phyloP scores from a whole-genome alignment of 805 yeast genomes.

The Zygosaccharomyces gambellarensis region DNA sequence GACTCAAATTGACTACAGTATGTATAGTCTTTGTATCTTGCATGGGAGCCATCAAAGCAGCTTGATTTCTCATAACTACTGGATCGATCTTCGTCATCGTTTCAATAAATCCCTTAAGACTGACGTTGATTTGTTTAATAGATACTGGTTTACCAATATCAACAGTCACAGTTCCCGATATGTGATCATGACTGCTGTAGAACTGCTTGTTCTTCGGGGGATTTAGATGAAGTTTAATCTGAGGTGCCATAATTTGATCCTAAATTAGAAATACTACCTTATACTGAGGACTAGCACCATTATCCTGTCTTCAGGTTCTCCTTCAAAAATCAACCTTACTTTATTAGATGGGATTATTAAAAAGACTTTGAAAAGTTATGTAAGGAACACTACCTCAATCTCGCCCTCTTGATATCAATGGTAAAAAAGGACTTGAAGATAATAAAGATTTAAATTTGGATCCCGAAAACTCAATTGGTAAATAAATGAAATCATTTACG shows the following conservation, averaged over 20 bases:
- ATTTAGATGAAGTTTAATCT: slow-evolving; percentile 16
- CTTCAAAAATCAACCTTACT: neutral
- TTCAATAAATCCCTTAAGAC: slow-evolving; percentile 40
- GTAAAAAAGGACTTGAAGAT: too few species aligned
- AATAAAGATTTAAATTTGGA: too few species aligned
- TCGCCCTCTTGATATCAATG: too few species aligned
- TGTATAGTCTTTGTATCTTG: slow-evolving; percentile 29
- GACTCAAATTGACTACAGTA: slow-evolving; percentile 18
- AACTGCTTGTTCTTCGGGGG: slow-evolving; percentile 31
- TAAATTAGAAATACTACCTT: neutral
- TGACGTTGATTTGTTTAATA: slow-evolving; percentile 43
- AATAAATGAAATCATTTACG: neutral
- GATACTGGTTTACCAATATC: slow-evolving; percentile 25
- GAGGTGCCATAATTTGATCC: slow-evolving; percentile 21
- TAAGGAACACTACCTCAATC: too few species aligned
- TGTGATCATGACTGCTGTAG: slow-evolving; percentile 28
- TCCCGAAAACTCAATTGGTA: neutral
- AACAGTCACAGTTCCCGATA: slow-evolving; percentile 27
- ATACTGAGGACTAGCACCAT: neutral
- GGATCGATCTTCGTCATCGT: slow-evolving; percentile 27
- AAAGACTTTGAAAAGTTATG: neutral
- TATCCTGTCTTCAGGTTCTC: neutral
- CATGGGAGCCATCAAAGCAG: slow-evolving; percentile 26
- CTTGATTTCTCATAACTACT: slow-evolving; percentile 19
- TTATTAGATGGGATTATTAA: neutral